These are phyloP conservation scores for Apiotrichum siamense DNA, from an alignment of 1,284 basidiomycete species.

Conservation along the genomic window DNA sequence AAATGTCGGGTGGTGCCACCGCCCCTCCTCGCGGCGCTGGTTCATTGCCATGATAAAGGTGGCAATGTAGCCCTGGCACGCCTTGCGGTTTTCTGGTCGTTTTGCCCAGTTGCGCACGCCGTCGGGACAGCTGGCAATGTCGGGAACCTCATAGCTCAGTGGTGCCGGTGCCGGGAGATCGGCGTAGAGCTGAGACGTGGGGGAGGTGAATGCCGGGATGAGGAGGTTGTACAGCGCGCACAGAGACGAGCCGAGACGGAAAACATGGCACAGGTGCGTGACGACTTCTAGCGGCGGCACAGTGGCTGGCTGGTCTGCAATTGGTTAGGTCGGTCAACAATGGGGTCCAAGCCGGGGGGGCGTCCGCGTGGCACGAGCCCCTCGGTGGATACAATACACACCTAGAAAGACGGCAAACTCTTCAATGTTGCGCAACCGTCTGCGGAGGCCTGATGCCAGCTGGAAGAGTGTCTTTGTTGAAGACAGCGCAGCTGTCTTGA, in stretches of 20 bases:
- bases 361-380: neutral
- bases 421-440: slow-evolving; percentile 39
- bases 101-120: slow-evolving; percentile 63
- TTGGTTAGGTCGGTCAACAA: neutral
- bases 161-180: slow-evolving; percentile 48
- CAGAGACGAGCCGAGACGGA: slow-evolving; percentile 86
- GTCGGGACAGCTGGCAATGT: slow-evolving; percentile 56
- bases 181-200: slow-evolving; percentile 51
- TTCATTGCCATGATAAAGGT: slow-evolving; percentile 53
- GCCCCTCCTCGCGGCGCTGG: slow-evolving; percentile 46
- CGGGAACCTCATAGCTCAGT: slow-evolving; percentile 50
- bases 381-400: slow-evolving; percentile 21
- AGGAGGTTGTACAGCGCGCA: slow-evolving; percentile 94
- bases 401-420: slow-evolving; percentile 44
- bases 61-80: slow-evolving; percentile 56
- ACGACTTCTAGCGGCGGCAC: slow-evolving; percentile 54
- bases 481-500: slow-evolving; percentile 46
- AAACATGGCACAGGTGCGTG: slow-evolving; percentile 86
- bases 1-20: slow-evolving; percentile 50
- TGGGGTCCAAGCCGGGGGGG: neutral
- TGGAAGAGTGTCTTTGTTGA: slow-evolving; percentile 44
- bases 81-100: slow-evolving; percentile 67
- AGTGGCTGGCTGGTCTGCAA: slow-evolving; percentile 35
- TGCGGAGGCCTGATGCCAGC: slow-evolving; percentile 40
- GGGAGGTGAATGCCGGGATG: slow-evolving; percentile 56